phyloP scores from a whole-genome alignment of 2,329 filamentous ascomycete species.

The Talaromyces amestolkiae region DNA sequence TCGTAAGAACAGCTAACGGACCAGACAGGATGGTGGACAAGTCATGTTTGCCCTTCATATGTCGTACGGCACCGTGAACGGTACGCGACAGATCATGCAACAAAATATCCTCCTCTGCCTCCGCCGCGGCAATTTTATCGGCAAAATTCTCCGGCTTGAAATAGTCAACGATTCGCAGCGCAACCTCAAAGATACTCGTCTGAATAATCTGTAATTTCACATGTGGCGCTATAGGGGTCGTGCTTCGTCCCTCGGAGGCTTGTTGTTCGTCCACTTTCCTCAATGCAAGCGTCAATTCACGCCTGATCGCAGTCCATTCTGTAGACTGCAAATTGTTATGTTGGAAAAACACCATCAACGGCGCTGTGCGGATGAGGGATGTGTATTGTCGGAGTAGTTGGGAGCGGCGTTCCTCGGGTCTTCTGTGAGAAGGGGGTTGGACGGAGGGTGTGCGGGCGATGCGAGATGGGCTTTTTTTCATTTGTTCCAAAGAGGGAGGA shows the following conservation, averaged over 20 bases:
- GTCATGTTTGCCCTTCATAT: constrained; percentile 55
- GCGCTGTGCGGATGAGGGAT: constrained; percentile 79
- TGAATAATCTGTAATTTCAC: constrained; percentile 81
- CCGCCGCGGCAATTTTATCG: constrained; percentile 21
- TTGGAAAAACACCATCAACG: constrained; percentile 82
- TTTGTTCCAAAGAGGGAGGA: constrained; percentile 51
- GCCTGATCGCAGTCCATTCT: constrained; percentile 70
- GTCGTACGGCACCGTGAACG: constrained; percentile 52
- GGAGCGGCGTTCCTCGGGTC: constrained; percentile 81
- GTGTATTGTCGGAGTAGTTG: constrained; percentile 86
- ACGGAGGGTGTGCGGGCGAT: constrained; percentile 48
- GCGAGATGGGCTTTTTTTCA: constrained; percentile 28
- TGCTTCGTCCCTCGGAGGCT: constrained; percentile 51
- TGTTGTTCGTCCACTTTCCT: constrained; percentile 66
- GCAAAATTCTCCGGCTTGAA: constrained; percentile 55
- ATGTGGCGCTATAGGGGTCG: constrained; percentile 51
- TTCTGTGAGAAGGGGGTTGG: constrained; percentile 85
- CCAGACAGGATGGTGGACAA: constrained; percentile 77
- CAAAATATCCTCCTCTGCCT: constrained; percentile 38
- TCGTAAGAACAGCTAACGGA: constrained; percentile 73
- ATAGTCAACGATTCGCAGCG: constrained; percentile 82
- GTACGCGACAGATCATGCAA: constrained; percentile 60
- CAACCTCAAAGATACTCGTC: constrained; percentile 83
- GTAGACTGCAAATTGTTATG: constrained; percentile 72
- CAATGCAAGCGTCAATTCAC: constrained; percentile 64